These are phyloP conservation scores for Neurospora sp. DNA, from an alignment of 2,329 filamentous ascomycete species.

Conservation along the genomic window DNA sequence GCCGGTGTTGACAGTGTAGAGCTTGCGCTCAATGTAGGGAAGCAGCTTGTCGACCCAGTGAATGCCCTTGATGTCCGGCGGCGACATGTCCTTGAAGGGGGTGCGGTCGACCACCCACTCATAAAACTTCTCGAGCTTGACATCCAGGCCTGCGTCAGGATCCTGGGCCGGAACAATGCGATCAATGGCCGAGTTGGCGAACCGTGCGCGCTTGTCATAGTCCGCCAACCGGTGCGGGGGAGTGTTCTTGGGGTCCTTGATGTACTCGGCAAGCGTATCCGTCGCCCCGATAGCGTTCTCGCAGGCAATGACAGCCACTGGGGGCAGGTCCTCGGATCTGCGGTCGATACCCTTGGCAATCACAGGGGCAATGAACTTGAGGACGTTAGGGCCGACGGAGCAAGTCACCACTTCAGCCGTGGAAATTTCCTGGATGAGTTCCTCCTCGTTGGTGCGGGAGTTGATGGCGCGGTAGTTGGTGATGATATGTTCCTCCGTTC, in stretches of 20 bases:
- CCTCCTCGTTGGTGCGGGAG: conserved; percentile 73
- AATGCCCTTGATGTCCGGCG: conserved; percentile 73
- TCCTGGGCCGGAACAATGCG: conserved; percentile 93
- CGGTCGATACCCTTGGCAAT: conserved; percentile 89
- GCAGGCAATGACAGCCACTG: conserved; percentile 88
- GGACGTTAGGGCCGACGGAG: conserved; percentile 90
- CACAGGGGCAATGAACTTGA: conserved; percentile 90
- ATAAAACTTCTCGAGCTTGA: conserved; percentile 96
- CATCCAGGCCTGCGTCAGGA: conserved; percentile 68
- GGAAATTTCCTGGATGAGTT: conserved; percentile 75
- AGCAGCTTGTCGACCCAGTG: conserved; percentile 87
- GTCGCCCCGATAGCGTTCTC: conserved; percentile 97
- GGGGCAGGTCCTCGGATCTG: conserved; percentile 52
- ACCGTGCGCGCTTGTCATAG: conserved; percentile 67
- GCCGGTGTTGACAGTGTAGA: conserved; percentile 98
- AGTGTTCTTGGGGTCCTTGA: conserved; percentile 66
- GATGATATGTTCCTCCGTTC: conserved; percentile 71
- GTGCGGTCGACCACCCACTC: conserved; percentile 94
- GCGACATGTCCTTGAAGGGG: conserved; percentile 63
- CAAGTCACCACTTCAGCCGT: conserved; percentile 89
- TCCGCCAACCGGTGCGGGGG: conserved; percentile 54
- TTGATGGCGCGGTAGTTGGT: conserved; percentile 97
- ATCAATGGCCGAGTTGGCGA: conserved; percentile 97
- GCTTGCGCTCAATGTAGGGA: conserved; percentile 98
- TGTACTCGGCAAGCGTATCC: conserved; percentile 72